These are phyloP conservation scores for Phytophthora pini DNA, from an alignment of 352 stramenopile species.

Conservation along the genomic window DNA sequence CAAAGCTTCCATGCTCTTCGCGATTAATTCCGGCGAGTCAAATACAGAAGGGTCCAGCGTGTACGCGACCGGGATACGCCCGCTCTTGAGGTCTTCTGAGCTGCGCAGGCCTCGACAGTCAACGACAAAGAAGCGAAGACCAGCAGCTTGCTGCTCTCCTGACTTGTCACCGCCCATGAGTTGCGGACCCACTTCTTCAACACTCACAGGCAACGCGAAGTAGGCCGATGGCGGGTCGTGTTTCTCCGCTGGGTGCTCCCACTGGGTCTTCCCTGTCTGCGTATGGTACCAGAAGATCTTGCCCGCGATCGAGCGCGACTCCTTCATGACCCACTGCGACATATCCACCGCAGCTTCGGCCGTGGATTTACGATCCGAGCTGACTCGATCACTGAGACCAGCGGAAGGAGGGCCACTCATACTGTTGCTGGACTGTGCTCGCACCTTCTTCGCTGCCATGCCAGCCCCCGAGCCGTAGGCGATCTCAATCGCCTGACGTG, in stretches of 20 bases:
- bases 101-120: slow-evolving; percentile 77
- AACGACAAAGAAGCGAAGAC: slow-evolving; percentile 77
- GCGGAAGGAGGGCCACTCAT: slow-evolving; percentile 24
- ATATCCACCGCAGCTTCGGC: slow-evolving; percentile 68
- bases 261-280: slow-evolving; percentile 78
- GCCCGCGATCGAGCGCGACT: slow-evolving; percentile 72
- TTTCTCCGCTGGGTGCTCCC: slow-evolving; percentile 76
- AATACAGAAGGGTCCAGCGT: slow-evolving; percentile 83
- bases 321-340: slow-evolving; percentile 81
- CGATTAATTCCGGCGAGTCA: slow-evolving; percentile 82
- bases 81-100: slow-evolving; percentile 82
- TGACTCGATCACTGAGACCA: slow-evolving; percentile 22
- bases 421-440: slow-evolving; percentile 28
- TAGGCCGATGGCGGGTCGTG: slow-evolving; percentile 61
- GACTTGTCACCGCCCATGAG: slow-evolving; percentile 68
- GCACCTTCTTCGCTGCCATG: slow-evolving; percentile 27
- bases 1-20: slow-evolving; percentile 69
- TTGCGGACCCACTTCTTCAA: slow-evolving; percentile 71
- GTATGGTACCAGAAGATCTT: slow-evolving; percentile 87
- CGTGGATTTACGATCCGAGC: slow-evolving; percentile 38
- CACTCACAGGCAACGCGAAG: slow-evolving; percentile 72
- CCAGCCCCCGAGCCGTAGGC: slow-evolving; percentile 50
- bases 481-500: slow-evolving; percentile 62
- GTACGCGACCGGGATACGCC: slow-evolving; percentile 76
- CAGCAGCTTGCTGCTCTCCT: slow-evolving; percentile 30